Evolutionary conservation across 352 stramenopile genomes (phyloP).

Genomic region (Pythium insidiosum): DNA sequence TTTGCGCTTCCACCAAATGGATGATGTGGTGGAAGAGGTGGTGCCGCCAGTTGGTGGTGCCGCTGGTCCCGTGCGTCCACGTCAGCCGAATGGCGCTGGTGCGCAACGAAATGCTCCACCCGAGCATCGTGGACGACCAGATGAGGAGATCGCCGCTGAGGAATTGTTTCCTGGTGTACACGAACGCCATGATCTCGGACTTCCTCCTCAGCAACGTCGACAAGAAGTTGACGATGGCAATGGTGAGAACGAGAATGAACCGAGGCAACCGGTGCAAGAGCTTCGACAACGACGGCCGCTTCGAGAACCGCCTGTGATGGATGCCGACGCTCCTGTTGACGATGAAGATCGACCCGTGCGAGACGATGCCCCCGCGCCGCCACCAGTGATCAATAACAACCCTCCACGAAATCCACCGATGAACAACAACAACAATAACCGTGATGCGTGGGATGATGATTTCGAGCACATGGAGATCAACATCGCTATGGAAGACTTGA

Average conservation of each 20-base stretch:
- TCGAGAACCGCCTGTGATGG: constrained; percentile 1
- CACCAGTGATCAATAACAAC: neutral
- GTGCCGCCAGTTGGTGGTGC: neutral
- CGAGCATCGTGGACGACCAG: too few species aligned
- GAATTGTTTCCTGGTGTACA: neutral
- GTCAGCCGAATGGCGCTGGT: neutral
- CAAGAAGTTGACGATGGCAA: constrained; percentile 10
- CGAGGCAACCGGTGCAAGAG: constrained; percentile 2
- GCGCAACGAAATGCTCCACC: too few species aligned
- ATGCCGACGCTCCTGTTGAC: too few species aligned
- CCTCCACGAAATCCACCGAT: constrained; percentile 22
- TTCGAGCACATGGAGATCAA: constrained; percentile 92
- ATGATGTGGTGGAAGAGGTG: constrained; percentile 48
- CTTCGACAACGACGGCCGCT: constrained; percentile 12
- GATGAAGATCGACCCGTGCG: too few species aligned
- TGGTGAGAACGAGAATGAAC: constrained; percentile 1
- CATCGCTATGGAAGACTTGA: constrained; percentile 94
- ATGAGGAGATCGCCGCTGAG: too few species aligned
- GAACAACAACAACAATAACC: constrained; percentile 30
- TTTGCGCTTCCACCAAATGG: constrained; percentile 85
- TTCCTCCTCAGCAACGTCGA: neutral
- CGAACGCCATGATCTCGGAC: constrained; percentile 1
- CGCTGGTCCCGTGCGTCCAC: neutral
- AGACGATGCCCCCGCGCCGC: too few species aligned
- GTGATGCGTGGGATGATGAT: constrained; percentile 77